These are phyloP conservation scores for Yamagishiella unicocca DNA, from an alignment of 139 green algal species.

Conservation along the genomic window DNA sequence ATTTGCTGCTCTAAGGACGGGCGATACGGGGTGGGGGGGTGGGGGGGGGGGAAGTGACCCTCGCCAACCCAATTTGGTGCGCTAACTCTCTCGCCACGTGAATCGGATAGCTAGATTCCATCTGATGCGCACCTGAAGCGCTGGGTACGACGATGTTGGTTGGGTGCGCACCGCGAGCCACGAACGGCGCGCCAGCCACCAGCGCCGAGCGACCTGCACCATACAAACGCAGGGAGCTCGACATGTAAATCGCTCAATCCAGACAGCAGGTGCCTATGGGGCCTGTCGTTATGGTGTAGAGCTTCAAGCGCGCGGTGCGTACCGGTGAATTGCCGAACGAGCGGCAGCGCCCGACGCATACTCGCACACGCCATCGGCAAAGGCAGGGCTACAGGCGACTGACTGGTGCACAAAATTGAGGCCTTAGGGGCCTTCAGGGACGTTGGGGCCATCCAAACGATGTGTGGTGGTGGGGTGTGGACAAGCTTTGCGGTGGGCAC, in stretches of 20 bases:
- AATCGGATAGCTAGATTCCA: too few relatives aligned
- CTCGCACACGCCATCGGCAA: neutral
- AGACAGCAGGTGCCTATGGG: neutral
- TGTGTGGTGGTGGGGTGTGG: neutral
- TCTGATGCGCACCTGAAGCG: conserved; percentile 4
- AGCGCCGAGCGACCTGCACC: conserved; percentile 1
- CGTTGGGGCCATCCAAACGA: conserved; percentile 6
- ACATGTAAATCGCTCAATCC: neutral
- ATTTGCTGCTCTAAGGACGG: too few relatives aligned
- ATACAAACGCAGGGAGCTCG: neutral
- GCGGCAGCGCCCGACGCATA: conserved; percentile 9
- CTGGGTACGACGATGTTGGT: neutral
- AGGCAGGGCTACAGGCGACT: neutral
- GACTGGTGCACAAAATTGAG: neutral
- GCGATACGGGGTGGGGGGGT: too few relatives aligned
- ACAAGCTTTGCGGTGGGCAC: too few relatives aligned
- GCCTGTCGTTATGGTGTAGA: too few relatives aligned
- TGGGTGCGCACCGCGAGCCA: neutral
- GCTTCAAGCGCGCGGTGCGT: too few relatives aligned
- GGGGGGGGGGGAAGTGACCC: too few relatives aligned
- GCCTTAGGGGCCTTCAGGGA: conserved; percentile 36
- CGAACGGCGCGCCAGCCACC: neutral
- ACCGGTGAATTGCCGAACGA: conserved; percentile 41
- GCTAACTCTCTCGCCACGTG: too few relatives aligned
- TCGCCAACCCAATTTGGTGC: too few relatives aligned